Base-by-base conservation (phyloP, 345 rosid genomes). In the Sisymbrium altissimum region DNA sequence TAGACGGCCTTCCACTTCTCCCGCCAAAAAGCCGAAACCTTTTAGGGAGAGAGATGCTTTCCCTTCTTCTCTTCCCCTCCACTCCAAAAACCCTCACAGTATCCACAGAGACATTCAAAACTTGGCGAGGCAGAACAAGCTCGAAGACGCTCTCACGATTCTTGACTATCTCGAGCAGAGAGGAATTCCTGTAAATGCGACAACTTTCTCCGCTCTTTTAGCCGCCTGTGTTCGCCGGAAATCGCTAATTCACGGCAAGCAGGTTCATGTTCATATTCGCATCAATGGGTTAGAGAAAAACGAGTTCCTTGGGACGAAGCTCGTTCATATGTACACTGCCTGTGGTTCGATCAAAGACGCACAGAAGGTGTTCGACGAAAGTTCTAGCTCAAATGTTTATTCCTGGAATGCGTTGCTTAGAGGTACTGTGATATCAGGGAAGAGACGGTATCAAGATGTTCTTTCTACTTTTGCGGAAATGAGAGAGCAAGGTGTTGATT, bases 381-480 rank as follows among this genome's bases (percentile, higher is more conserved):
- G 88, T 79, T 41, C 76, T 70, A 70, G 79, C 66, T 71, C 62
- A 33, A 85, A 81, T 18, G 89, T 87, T 60, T 85, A 94, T 33
- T 83, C 90, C 0, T 91, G 95, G 88, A 94, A 94, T 68, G 98
- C 97, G 0, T 74, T 94, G 84, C 86, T 94, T 67, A 83, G 96
- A 72, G 98, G 98, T 15, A 80, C 83, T 40, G 97, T 94, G 40
- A 75, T 88, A 27, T 86, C 86, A 7, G 97, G 97, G 35, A 71
- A 81, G 71, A 87, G 81, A 56, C 58, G 78, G 52, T 94, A 88
- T 76, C 66, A 61, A 27, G 89, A 91, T 71, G 91, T 87, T 66
- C 76, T 89, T 38, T 76, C 83, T 64, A 76, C 88, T 39, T 94
- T 80, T 77, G 38, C 77, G 15, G 85, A 87, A 78, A 89, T 91